Percentiles rank a stretch among this genome's conserved stretches.
Conservation (phyloP, 139 green algal genomes). For the Micractinium sp. region DNA sequence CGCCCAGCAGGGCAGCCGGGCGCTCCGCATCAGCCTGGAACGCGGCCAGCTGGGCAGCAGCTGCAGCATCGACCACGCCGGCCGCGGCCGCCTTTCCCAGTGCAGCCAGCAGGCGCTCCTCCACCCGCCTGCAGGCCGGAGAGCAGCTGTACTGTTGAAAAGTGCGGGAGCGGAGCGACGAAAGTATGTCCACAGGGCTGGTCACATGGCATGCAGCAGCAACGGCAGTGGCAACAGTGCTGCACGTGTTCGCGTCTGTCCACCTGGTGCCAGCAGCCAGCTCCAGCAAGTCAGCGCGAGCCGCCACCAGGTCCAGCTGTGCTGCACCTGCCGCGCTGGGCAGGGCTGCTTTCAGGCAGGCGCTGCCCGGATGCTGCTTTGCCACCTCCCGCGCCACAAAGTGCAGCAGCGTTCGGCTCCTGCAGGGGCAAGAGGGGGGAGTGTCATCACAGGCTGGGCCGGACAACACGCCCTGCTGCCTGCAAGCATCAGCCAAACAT, state of each 20-base stretch:
- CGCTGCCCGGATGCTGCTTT: conserved; percentile 24
- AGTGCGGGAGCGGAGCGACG: no score
- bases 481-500: no score
- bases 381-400: conserved; percentile 64
- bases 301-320: conserved; percentile 25
- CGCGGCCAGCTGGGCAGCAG: conserved; percentile 14
- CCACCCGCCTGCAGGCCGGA: background rate
- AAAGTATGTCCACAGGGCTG: no score
- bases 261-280: conserved; percentile 35
- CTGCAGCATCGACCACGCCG: background rate
- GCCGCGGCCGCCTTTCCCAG: background rate
- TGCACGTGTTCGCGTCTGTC: background rate
- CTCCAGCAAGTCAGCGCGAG: conserved; percentile 46
- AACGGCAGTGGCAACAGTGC: background rate
- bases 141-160: no score
- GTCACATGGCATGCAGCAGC: background rate
- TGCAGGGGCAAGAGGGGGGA: background rate
- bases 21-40: background rate
- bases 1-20: background rate
- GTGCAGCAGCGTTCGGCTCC: conserved; percentile 64
- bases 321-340: conserved; percentile 34
- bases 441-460: background rate
- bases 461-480: background rate
- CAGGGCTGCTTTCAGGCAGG: conserved; percentile 47
- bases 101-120: background rate